Percentiles rank a stretch among this genome's conserved stretches.
phyloP scores from a whole-genome alignment of 129 eudicot genomes.

The Mikania micrantha region DNA sequence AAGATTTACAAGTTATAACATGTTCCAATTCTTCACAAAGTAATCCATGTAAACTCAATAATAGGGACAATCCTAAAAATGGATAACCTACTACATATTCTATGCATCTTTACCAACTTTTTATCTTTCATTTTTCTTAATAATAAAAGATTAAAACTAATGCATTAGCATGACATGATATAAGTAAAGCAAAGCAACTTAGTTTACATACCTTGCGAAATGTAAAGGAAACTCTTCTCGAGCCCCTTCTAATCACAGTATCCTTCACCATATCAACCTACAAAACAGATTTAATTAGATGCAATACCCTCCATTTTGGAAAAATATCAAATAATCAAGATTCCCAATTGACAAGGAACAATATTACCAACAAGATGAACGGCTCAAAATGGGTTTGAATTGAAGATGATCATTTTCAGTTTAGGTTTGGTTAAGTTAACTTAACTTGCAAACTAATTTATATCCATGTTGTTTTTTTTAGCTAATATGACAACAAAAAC shows the following conservation, averaged over 20 bases:
- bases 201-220: constrained; percentile 72
- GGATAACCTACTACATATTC: background rate
- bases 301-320: background rate
- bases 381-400: background rate
- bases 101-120: background rate
- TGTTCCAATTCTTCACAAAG: background rate
- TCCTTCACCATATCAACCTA: constrained; percentile 77
- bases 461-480: background rate
- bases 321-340: background rate
- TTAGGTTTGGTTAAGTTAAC: background rate
- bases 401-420: background rate
- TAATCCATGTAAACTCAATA: background rate
- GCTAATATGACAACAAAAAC: background rate
- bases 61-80: background rate
- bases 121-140: background rate
- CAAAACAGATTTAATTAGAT: background rate
- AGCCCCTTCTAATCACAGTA: constrained; percentile 47
- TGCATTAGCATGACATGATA: background rate
- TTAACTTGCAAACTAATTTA: background rate
- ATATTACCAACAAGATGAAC: background rate
- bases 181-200: background rate
- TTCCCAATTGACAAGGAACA: background rate
- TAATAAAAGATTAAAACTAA: background rate
- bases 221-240: constrained; percentile 88
- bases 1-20: background rate